Evolutionary conservation across 495 filamentous ascomycete species (phyloP), one percentile per base, ranked within the genome.

Genomic region (Hypoxylon lienhwacheense): DNA sequence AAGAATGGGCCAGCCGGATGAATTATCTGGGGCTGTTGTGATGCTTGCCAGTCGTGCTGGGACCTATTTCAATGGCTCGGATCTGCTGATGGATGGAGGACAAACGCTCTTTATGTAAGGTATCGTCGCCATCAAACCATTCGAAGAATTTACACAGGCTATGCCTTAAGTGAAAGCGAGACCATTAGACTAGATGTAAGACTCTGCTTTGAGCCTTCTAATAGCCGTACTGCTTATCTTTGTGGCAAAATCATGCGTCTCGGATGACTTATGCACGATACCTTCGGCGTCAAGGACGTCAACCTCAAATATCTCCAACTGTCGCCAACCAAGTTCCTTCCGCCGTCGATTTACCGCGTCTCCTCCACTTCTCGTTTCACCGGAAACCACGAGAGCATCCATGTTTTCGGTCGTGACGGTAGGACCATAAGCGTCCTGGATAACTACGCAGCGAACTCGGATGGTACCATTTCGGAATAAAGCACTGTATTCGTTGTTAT

Each of bases 171-270:
- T 34, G 39, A 22, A 4, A 40, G 26, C 19, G 5, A 43, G 21
- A 46, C 17, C 28, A 25, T 22, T 31, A 19, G 5, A 47, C 28
- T 57, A 58, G 28, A 39, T 52, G 24, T 28, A 48, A 50, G 64
- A 64, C 34, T 74, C 70, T 17, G 78, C 77, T 42, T 65, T 75
- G 41, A 70, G 70, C 61, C 77, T 69, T 17, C 79, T 69, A 47
- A 81, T 81, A 19, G 70, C 85, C 1, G 88, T 90, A 69, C 93
- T 97, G 76, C 91, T 96, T 62, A 98, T 87, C 71, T 96, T 98
- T 21, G 79, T 77, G 3, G 85, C 81, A 65, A 92, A 96, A 39
- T 80, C 77, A 25, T 82, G 79, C 10, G 73, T 71, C 43, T 65
- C 63, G 5, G 43, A 58, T 2, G 60, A 58, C 32, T 71, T 74